Conservation (phyloP, 169 alveolate genomes). For the Cryptosporidium tyzzeri region DNA sequence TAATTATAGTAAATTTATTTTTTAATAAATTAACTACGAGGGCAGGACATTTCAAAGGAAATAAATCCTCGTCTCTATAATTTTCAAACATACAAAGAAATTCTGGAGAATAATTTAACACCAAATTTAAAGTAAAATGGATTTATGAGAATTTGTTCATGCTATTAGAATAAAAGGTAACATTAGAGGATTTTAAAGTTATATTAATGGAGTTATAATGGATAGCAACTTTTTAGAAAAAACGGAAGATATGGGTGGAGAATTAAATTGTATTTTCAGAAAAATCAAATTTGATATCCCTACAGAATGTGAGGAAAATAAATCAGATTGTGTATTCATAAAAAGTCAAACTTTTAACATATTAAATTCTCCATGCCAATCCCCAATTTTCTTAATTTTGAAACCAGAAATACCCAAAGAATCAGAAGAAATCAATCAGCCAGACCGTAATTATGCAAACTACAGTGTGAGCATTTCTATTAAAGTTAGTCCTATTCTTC, state of each 20-base stretch:
- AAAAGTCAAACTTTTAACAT: neutral
- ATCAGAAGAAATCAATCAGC: neutral
- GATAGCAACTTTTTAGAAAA: neutral
- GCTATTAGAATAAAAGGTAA: neutral
- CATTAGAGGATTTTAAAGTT: neutral
- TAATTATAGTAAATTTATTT: neutral
- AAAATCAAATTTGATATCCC: neutral
- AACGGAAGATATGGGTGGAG: neutral
- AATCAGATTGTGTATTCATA: neutral
- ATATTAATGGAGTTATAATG: neutral
- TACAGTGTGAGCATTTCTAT: slow-evolving; percentile 7
- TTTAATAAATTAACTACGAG: neutral
- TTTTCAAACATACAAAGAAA: neutral
- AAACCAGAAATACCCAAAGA: neutral
- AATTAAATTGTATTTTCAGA: slow-evolving; percentile 2
- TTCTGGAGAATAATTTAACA: neutral
- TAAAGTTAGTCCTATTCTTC: slow-evolving; percentile 1
- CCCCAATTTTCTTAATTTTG: neutral
- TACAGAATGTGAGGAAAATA: neutral
- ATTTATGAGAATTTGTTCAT: neutral
- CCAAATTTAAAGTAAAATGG: neutral
- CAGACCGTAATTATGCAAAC: neutral
- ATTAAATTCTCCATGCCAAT: neutral
- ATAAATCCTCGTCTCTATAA: neutral
- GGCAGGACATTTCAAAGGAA: neutral